Evolutionary conservation across 352 stramenopile species (phyloP), one percentile per base, ranked within the genome.

Genomic region (Phytophthora colocasiae): DNA sequence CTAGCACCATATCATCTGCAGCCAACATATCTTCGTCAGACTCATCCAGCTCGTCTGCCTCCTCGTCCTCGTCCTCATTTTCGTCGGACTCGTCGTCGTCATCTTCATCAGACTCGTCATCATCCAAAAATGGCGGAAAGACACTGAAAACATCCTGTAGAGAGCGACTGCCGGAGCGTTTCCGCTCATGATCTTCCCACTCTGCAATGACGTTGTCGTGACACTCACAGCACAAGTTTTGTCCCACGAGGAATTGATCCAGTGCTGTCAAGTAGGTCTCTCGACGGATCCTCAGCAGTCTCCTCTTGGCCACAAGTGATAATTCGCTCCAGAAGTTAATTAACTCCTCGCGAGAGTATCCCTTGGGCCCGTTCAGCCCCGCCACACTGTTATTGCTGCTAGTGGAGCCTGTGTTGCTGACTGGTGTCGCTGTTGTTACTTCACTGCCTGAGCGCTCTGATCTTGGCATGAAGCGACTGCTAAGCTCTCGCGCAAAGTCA

Each of bases 241-340:
- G 81, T 12, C 75, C 69, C 64, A 93, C 78, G n/a, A 93, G 71
- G 58, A 89, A 93, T 67, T 90, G 75, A 58, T 93, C 81, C 46
- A 93, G 56, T 40, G 83, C 81, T 26, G 77, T 80, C 45, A 93
- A 58, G 53, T 90, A 93, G 27, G 84, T 75, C 51, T 91, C 81
- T 14, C 85, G 81, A 22, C 83, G 83, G 66, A 93, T 93, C 19
- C 85, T 81, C 58, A 93, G 72, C 65, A 93, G 57, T 49, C 79
- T 62, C 36, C 82, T 71, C 68, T 93, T 93, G 48, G 81, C 75
- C 9, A 89, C 76, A 2, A 87, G 55, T 19, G 85, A 76, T 38
- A 93, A 51, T 34, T 93, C 85, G 46, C 87, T 87, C 85, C 85
- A 93, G 50, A 91, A 93, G 56, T 93, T 93, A 53, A 93, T 77